Conservation (phyloP, 2,329 filamentous ascomycete species). For the Didymella keratinophila region DNA sequence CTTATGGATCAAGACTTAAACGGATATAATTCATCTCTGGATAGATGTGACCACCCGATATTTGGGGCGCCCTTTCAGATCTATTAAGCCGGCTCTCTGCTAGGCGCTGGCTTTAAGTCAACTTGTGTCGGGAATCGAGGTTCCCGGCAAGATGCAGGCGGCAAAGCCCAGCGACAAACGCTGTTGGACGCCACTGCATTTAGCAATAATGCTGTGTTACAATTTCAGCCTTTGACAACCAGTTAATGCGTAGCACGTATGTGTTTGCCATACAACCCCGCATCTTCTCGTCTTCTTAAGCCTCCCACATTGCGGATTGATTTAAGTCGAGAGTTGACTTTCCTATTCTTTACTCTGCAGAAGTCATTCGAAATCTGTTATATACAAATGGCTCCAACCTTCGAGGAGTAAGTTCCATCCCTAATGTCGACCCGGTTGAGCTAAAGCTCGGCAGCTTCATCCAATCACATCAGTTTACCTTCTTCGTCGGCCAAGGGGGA, state of each 20-base stretch:
- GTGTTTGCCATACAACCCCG: slow-evolving; percentile 13
- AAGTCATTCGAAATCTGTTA: slow-evolving; percentile 11
- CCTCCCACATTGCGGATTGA: slow-evolving; percentile 4
- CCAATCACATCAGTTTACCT: slow-evolving; percentile 35
- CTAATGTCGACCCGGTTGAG: slow-evolving; percentile 11
- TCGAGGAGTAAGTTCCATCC: slow-evolving; percentile 28
- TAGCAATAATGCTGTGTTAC: not conserved
- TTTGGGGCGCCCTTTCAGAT: not conserved
- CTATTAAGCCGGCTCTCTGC: not conserved
- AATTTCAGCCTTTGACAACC: slow-evolving; percentile 1
- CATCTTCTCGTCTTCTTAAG: slow-evolving; percentile 7
- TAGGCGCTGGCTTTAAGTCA: not conserved
- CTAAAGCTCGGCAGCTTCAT: slow-evolving; percentile 30
- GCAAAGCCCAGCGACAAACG: not conserved
- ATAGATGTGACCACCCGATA: not conserved
- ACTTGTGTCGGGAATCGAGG: not conserved
- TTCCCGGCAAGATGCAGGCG: not conserved
- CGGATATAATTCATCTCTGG: not conserved
- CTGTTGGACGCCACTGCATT: not conserved
- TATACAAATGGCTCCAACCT: slow-evolving; percentile 26
- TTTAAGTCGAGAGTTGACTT: too few relatives aligned
- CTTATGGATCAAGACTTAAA: not conserved
- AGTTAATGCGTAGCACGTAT: slow-evolving; percentile 16
- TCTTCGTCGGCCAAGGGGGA: slow-evolving; percentile 29
- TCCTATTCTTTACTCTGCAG: slow-evolving; percentile 9